Evolutionary conservation across 345 rosid genomes (phyloP).

Genomic region (Trapa incisa): DNA sequence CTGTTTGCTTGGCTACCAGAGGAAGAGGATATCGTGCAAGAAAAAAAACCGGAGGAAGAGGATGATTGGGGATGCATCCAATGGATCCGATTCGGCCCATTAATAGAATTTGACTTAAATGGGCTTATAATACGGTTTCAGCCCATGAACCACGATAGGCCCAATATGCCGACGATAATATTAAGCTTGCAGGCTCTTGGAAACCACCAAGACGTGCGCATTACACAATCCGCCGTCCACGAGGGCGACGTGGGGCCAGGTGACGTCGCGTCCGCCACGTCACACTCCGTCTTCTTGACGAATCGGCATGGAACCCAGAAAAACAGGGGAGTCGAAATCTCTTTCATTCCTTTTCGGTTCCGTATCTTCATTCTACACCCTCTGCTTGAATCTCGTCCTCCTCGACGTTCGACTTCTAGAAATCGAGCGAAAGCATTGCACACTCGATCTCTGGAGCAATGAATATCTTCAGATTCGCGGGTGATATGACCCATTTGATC

Average conservation of each 20-base stretch:
- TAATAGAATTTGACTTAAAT: not conserved
- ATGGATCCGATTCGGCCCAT: not conserved
- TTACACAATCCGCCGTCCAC: not conserved
- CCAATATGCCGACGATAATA: not conserved
- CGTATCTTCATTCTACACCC: not conserved
- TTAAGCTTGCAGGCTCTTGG: not conserved
- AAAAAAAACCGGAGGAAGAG: too few relatives aligned
- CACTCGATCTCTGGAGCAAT: conserved; percentile 20
- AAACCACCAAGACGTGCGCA: not conserved
- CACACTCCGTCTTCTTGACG: conserved; percentile 2
- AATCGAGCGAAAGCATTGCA: too few relatives aligned
- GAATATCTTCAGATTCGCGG: conserved; percentile 91
- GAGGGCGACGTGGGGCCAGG: conserved; percentile 5
- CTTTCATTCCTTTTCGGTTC: not conserved
- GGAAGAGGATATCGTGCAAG: too few relatives aligned
- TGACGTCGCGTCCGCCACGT: conserved; percentile 22
- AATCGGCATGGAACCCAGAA: not conserved
- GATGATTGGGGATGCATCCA: too few relatives aligned
- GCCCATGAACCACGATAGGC: not conserved
- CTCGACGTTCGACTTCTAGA: too few relatives aligned
- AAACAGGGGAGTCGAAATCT: not conserved
- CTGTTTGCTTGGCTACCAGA: too few relatives aligned
- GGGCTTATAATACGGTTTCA: not conserved
- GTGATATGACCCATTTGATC: conserved; percentile 89
- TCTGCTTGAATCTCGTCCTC: not conserved